Conservation (phyloP, 2,329 filamentous ascomycete genomes). For the Aspergillus ibericus region DNA sequence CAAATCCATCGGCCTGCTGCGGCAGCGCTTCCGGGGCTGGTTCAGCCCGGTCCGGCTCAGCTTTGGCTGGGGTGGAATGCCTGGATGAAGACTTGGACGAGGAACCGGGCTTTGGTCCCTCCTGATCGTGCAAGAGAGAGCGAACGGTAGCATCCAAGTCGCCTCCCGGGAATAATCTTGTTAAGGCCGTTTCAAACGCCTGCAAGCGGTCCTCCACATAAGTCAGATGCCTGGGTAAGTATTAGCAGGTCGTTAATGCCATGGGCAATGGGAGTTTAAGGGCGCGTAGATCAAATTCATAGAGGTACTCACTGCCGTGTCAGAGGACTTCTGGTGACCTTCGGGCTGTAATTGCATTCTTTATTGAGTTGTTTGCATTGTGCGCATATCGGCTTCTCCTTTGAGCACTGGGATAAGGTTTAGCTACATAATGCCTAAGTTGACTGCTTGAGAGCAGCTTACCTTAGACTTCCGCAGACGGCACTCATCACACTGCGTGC, state of each 20-base stretch:
- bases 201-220: slow-evolving; percentile 43
- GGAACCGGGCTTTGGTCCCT: slow-evolving; percentile 29
- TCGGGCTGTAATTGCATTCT: slow-evolving; percentile 45
- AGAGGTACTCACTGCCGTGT: slow-evolving; percentile 40
- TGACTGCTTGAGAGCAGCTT: slow-evolving; percentile 5
- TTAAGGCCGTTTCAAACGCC: slow-evolving; percentile 39
- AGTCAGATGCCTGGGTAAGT: slow-evolving; percentile 35
- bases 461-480: slow-evolving; percentile 43
- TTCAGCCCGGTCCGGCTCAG: slow-evolving; percentile 35
- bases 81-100: slow-evolving; percentile 41
- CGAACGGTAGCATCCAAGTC: slow-evolving; percentile 41
- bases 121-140: slow-evolving; percentile 40
- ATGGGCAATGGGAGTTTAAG: background rate
- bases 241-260: slow-evolving; percentile 13
- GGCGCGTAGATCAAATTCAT: background rate
- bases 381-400: slow-evolving; percentile 41
- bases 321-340: slow-evolving; percentile 43
- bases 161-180: slow-evolving; percentile 40
- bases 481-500: slow-evolving; percentile 40
- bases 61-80: slow-evolving; percentile 38
- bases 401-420: slow-evolving; percentile 36
- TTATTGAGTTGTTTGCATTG: slow-evolving; percentile 43
- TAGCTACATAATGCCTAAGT: background rate
- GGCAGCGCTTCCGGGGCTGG: slow-evolving; percentile 46
- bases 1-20: slow-evolving; percentile 41